Percentiles rank a stretch among this genome's conserved stretches.
phyloP scores from a whole-genome alignment of 2,329 filamentous ascomycete genomes.

The Pseudogymnoascus pannorum region DNA sequence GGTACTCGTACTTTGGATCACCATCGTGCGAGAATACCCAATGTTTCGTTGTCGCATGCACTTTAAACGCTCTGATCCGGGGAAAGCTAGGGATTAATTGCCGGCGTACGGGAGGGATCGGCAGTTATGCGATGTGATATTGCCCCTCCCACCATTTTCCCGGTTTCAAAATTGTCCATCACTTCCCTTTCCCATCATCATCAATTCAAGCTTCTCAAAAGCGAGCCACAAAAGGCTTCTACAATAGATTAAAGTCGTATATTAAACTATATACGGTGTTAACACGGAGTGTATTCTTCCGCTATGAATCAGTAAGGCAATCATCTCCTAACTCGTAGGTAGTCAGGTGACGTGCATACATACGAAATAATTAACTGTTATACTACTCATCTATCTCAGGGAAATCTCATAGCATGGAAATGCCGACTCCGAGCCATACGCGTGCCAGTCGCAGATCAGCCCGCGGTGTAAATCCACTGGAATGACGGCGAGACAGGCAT shows the following conservation, averaged over 20 bases:
- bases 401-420: not conserved
- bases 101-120: not conserved
- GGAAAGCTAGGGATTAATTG: conserved; percentile 3
- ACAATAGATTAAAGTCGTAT: not conserved
- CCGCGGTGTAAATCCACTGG: not conserved
- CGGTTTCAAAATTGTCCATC: conserved; percentile 3
- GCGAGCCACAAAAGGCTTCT: not conserved
- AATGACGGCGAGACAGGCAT: not conserved
- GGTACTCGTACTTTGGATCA: no score
- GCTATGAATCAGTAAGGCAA: not conserved
- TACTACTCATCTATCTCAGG: not conserved
- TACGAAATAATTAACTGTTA: not conserved
- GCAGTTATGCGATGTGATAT: conserved; percentile 8
- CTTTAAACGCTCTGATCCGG: not conserved
- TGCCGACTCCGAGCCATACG: not conserved
- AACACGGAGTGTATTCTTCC: not conserved
- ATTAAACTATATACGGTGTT: not conserved
- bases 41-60: not conserved
- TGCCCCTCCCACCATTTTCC: not conserved
- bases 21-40: no score
- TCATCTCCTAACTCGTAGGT: not conserved
- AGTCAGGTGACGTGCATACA: not conserved
- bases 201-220: not conserved
- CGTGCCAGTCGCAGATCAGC: not conserved
- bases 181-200: not conserved